Base-by-base conservation (phyloP, 805 yeast species). In the Kluyveromyces lactis region DNA sequence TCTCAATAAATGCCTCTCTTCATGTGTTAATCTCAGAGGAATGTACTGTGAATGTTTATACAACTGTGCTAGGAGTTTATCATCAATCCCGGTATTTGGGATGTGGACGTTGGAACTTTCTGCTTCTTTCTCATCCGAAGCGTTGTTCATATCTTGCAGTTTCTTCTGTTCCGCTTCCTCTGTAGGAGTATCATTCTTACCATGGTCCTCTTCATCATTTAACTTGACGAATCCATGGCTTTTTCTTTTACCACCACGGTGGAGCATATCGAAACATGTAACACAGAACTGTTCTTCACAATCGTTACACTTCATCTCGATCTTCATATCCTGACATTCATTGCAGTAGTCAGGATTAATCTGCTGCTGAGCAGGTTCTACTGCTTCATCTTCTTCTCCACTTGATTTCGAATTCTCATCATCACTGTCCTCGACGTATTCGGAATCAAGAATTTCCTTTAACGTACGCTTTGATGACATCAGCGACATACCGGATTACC, bases 241-340 rank as follows among this genome's bases (percentile, higher is more conserved):
- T 45, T 70, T 72, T 49, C 83, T 62, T 40, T 72, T 68, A 13
- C 92, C 92, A 23, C 83, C 80, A 40, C 79, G 68, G 51, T 82
- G 92, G 17, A 80, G 66, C 63, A 79, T 71, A 33, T 68, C 75
- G 51, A 73, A 81, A 53, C 90, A 83, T 3, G 80, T 84, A 23
- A 70, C 67, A 58, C 92, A 82, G 50, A 79, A 82, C 12, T 66
- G 66, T 50, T 82, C 90, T 30, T 71, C 74, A 60, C 92, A 82
- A 41, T 68, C 69, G 24, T 60, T 52, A 57, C 92, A 82, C 27
- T 64, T 56, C n/a, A 78, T 57, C 48, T 79, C 85, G 3, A 73
- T 64, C 16, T 84, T 80, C 77, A 79, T 84, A 53, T 81, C 86
- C 27, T 73, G 73, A 56, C 92, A 82, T 47, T 82, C 90, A 13